Evolutionary conservation across 2,329 filamentous ascomycete genomes (phyloP).

Genomic region (Aspergillus quadricinctus): DNA sequence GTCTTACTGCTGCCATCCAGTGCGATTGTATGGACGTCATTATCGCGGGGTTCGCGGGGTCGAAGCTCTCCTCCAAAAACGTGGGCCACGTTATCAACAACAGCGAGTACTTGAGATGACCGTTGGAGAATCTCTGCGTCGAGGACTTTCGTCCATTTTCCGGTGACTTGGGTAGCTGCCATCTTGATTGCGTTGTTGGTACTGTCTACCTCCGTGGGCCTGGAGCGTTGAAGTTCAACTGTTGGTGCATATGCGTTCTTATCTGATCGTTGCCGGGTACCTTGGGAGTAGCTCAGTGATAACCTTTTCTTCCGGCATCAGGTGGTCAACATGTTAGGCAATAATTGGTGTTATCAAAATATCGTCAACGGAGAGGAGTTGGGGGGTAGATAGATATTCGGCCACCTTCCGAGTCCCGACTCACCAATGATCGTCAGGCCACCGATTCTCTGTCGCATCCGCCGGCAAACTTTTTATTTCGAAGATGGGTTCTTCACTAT

Average conservation of each 20-base stretch:
- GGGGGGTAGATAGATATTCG: too few species aligned
- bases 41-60: slow-evolving; percentile 65
- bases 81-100: slow-evolving; percentile 56
- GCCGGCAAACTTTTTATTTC: not conserved
- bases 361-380: too few species aligned
- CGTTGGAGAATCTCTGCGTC: slow-evolving; percentile 38
- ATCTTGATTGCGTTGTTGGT: not conserved
- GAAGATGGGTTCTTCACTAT: not conserved
- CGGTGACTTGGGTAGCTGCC: not conserved
- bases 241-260: not conserved
- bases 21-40: slow-evolving; percentile 63
- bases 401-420: too few species aligned
- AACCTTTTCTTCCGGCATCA: not conserved
- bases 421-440: not conserved
- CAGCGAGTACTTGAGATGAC: slow-evolving; percentile 68
- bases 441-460: not conserved
- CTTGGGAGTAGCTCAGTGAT: not conserved
- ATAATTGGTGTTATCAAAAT: too few species aligned
- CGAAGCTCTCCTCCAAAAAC: slow-evolving; percentile 74
- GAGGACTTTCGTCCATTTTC: slow-evolving; percentile 21
- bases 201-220: not conserved
- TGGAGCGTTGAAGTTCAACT: not conserved
- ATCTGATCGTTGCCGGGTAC: not conserved
- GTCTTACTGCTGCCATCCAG: slow-evolving; percentile 33
- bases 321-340: not conserved